These are phyloP conservation scores for Hypoxylon lenormandii DNA, from an alignment of 495 filamentous ascomycete genomes.

Conservation along the genomic window DNA sequence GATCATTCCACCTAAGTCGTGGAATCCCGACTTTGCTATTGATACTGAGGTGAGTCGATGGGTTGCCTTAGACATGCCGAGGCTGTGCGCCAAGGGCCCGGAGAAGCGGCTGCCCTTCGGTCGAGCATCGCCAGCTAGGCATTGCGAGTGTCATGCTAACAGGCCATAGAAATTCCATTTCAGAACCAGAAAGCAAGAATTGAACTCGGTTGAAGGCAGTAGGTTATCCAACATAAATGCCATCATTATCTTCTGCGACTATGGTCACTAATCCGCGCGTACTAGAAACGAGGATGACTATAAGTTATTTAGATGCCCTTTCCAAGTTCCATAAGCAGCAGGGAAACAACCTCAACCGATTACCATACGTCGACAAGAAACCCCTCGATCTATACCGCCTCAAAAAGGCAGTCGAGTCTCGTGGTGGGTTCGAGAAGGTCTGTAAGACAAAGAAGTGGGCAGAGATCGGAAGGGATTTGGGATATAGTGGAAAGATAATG, in stretches of 20 bases:
- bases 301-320: conserved; percentile 95
- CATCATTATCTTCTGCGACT: conserved; percentile 42
- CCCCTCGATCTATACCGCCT: conserved; percentile 94
- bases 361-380: conserved; percentile 97
- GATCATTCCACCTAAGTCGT: conserved; percentile 90
- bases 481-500: conserved; percentile 99
- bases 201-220: conserved; percentile 99
- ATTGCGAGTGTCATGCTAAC: conserved; percentile 26
- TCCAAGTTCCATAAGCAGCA: conserved; percentile 97
- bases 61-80: not conserved
- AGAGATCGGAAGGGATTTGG: conserved; percentile 94
- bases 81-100: conserved; percentile 2
- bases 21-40: conserved; percentile 95
- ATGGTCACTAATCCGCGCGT: conserved; percentile 23
- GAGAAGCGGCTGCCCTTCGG: not conserved
- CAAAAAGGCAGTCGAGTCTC: conserved; percentile 93
- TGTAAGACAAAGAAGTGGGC: conserved; percentile 99
- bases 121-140: not conserved
- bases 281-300: conserved; percentile 89
- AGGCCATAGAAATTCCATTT: conserved; percentile 87
- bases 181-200: conserved; percentile 92
- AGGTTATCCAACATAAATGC: conserved; percentile 60
- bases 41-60: conserved; percentile 85
- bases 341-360: conserved; percentile 90
- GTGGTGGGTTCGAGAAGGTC: conserved; percentile 93